Evolutionary conservation across 2,329 filamentous ascomycete genomes (phyloP), one percentile per base, ranked within the genome.

Genomic region (Penicillium sp.): DNA sequence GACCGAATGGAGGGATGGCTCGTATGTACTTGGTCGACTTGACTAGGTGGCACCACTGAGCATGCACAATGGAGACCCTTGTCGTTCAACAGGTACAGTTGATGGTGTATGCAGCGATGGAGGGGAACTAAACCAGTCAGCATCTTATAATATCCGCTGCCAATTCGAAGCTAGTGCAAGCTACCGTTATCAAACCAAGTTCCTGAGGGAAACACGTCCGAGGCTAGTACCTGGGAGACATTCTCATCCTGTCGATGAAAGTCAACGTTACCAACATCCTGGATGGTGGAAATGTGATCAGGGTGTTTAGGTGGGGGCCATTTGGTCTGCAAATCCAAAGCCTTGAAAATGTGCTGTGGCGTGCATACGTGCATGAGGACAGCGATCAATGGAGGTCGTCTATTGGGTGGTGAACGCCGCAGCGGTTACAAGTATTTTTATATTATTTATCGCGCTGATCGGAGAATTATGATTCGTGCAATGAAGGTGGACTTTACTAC

Each of bases 391-490:
- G 12, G n/a, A 5, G 8, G 21, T 1, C n/a, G 29, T 13, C 48
- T 44, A 52, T 58, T 59, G 55, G 55, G 19, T n/a, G 43, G 19
- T 15, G 48, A 56, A 47, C 52, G 58, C 58, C 56, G 52, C 57
- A 44, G 58, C 58, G 58, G 59, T 49, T 60, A 60, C 34, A 48
- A 45, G 22, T 47, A 50, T 53, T 56, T 51, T 51, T 50, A 45
- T 51, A 54, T 56, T 56, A 55, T 53, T 53, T 51, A 51, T 49
- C 46, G 26, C 21, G 51, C 40, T 22, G 45, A 52, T 51, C 45
- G 31, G 6, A 39, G 21, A 26, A 17, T 45, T 29, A 10, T 57
- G 47, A 59, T 58, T 58, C 49, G 55, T n/a, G 2, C 12, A 31
- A 28, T 26, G 8, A 17, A 12, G 9, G 22, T 37, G 9, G 12